These are phyloP conservation scores for Cladobotryum protrusum DNA, from an alignment of 2,329 filamentous ascomycete genomes.

Conservation along the genomic window DNA sequence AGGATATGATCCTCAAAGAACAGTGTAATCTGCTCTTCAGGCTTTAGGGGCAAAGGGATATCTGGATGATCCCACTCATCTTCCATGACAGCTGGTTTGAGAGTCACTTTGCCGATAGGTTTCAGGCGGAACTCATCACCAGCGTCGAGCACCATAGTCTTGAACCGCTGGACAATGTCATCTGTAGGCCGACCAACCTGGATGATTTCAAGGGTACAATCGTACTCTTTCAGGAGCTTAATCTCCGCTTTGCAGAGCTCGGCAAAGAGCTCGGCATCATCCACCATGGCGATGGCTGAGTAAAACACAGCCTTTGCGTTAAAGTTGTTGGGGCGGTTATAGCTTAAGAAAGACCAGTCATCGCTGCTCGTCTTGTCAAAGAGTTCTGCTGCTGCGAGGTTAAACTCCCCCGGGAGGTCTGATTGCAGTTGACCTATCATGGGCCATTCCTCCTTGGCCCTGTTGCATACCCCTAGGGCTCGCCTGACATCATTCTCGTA, in stretches of 20 bases:
- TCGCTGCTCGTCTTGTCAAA: conserved; percentile 42
- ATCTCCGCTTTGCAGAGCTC: conserved; percentile 15
- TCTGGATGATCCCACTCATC: conserved; percentile 39
- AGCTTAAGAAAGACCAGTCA: conserved; percentile 23
- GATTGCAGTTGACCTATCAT: conserved; percentile 45
- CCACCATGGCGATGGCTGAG: conserved; percentile 37
- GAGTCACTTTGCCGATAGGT: conserved; percentile 39
- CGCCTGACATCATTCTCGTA: conserved; percentile 59
- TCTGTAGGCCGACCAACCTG: conserved; percentile 41
- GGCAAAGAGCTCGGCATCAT: conserved; percentile 26
- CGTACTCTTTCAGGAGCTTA: conserved; percentile 35
- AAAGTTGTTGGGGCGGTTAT: conserved; percentile 31
- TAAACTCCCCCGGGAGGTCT: conserved; percentile 70
- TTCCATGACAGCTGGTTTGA: conserved; percentile 40
- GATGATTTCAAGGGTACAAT: conserved; percentile 56
- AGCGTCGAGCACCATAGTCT: conserved; percentile 26
- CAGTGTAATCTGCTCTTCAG: conserved; percentile 37
- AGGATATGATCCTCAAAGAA: conserved; percentile 59
- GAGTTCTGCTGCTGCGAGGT: conserved; percentile 64
- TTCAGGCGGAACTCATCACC: conserved; percentile 24
- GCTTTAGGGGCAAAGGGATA: conserved; percentile 10
- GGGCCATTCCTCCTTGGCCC: conserved; percentile 61
- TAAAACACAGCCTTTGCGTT: conserved; percentile 38
- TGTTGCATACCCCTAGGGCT: conserved; percentile 60
- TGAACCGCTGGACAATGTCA: conserved; percentile 39